These are phyloP conservation scores for Hyphodiscus hymeniophilus DNA, from an alignment of 495 filamentous ascomycete genomes.

Conservation along the genomic window DNA sequence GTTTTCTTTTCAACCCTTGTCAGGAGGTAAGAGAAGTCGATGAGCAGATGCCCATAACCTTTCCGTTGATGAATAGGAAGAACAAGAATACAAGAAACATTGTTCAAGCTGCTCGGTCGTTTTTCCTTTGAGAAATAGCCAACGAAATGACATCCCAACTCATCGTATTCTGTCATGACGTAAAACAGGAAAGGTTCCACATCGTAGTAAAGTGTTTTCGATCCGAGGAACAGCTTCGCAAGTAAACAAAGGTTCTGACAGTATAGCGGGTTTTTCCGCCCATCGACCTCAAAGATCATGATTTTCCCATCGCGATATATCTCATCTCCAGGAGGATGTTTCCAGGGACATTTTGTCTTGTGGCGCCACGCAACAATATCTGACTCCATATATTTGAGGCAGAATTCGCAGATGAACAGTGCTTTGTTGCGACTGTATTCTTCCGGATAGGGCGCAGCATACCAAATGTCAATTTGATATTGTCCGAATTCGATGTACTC, in stretches of 20 bases:
- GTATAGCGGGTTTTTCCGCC: slow-evolving; percentile 92
- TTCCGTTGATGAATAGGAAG: slow-evolving; percentile 94
- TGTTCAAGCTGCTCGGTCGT: slow-evolving; percentile 87
- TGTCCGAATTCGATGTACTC: slow-evolving; percentile 97
- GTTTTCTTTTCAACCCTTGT: slow-evolving; percentile 90
- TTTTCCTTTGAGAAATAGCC: slow-evolving; percentile 99
- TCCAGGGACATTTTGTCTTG: slow-evolving; percentile 94
- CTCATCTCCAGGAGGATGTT: slow-evolving; percentile 94
- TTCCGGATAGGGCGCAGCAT: slow-evolving; percentile 96
- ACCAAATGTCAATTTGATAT: slow-evolving; percentile 98
- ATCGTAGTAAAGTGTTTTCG: slow-evolving; percentile 97
- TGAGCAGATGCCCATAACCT: slow-evolving; percentile 91
- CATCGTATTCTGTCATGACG: slow-evolving; percentile 93
- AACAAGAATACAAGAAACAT: slow-evolving; percentile 94
- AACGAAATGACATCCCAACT: slow-evolving; percentile 91
- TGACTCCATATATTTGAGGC: slow-evolving; percentile 98
- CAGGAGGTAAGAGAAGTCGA: slow-evolving; percentile 96
- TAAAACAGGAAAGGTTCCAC: slow-evolving; percentile 98
- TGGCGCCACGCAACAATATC: slow-evolving; percentile 97
- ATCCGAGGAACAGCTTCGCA: slow-evolving; percentile 92
- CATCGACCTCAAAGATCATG: slow-evolving; percentile 95
- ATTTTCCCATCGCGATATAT: slow-evolving; percentile 93
- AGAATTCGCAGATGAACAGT: slow-evolving; percentile 98
- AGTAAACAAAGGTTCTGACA: slow-evolving; percentile 96
- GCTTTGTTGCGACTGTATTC: slow-evolving; percentile 94